Evolutionary conservation across 1,139 yeast species (phyloP).

Genomic region (Chernovozyma sophiae-reginae): DNA sequence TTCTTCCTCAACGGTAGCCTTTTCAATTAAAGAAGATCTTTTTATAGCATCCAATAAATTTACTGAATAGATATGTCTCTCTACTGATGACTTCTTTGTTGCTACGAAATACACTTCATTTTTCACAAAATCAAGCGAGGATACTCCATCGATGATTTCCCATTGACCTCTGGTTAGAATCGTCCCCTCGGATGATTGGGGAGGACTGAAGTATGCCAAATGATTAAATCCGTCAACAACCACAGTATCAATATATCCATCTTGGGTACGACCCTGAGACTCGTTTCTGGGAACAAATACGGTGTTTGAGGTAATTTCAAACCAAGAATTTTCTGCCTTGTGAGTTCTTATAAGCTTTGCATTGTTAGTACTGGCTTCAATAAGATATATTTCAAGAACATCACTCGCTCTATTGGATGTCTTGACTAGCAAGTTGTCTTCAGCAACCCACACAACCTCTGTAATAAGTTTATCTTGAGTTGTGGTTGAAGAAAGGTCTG

Average conservation of each 20-base stretch:
- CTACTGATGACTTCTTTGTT: slow-evolving; percentile 48
- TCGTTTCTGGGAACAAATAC: slow-evolving; percentile 63
- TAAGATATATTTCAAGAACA: slow-evolving; percentile 35
- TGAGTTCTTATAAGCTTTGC: slow-evolving; percentile 35
- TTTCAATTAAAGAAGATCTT: slow-evolving; percentile 25
- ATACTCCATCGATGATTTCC: slow-evolving; percentile 51
- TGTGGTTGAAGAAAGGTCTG: neutral
- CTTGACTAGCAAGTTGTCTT: slow-evolving; percentile 30
- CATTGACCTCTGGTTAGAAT: slow-evolving; percentile 49
- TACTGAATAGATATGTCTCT: slow-evolving; percentile 50
- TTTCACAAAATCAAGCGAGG: slow-evolving; percentile 38
- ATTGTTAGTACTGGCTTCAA: slow-evolving; percentile 24
- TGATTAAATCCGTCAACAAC: slow-evolving; percentile 52
- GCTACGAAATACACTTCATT: slow-evolving; percentile 46
- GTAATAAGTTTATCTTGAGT: slow-evolving; percentile 23
- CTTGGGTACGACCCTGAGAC: slow-evolving; percentile 33
- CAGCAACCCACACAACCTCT: slow-evolving; percentile 43
- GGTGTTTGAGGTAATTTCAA: slow-evolving; percentile 78
- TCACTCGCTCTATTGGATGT: slow-evolving; percentile 46
- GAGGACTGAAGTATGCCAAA: slow-evolving; percentile 54
- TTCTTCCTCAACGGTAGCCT: no score
- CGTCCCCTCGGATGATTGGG: slow-evolving; percentile 36
- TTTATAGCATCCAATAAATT: slow-evolving; percentile 29
- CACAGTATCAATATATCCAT: slow-evolving; percentile 56
- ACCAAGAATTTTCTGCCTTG: slow-evolving; percentile 49